These are phyloP conservation scores for Mycena capillaripes DNA, from an alignment of 768 basidiomycete genomes.

Conservation along the genomic window DNA sequence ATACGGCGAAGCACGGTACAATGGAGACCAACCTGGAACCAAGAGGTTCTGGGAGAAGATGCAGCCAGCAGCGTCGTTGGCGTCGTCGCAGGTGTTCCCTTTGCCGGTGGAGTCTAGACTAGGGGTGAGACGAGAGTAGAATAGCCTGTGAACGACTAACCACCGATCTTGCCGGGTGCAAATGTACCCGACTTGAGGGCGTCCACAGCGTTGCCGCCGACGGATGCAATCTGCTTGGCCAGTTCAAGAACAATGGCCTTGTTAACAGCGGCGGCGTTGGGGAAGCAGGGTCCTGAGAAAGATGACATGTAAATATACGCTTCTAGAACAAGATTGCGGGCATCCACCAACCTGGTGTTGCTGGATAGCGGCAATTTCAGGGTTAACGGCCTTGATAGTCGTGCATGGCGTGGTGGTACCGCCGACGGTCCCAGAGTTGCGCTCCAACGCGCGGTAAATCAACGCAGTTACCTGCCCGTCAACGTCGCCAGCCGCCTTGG, in stretches of 20 bases:
- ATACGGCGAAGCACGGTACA: not conserved
- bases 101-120: conserved; percentile 61
- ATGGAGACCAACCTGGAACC: conserved; percentile 34
- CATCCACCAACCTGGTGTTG: conserved; percentile 64
- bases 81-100: conserved; percentile 69
- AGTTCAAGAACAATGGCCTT: conserved; percentile 74
- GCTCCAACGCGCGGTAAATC: conserved; percentile 75
- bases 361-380: conserved; percentile 74
- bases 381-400: conserved; percentile 67
- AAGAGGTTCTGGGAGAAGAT: conserved; percentile 75
- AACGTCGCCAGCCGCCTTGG: conserved; percentile 72
- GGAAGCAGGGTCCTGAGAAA: conserved; percentile 70
- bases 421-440: conserved; percentile 73
- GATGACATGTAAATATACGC: not conserved
- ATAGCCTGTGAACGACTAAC: not conserved
- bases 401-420: conserved; percentile 63
- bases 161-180: conserved; percentile 63
- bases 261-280: conserved; percentile 69
- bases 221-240: conserved; percentile 72
- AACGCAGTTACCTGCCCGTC: conserved; percentile 70
- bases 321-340: too few species aligned
- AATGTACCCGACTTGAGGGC: conserved; percentile 75
- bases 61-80: conserved; percentile 69
- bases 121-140: not conserved
- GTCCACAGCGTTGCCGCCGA: conserved; percentile 73